Evolutionary conservation across 2,329 filamentous ascomycete species (phyloP), one percentile per base, ranked within the genome.

Genomic region (Ophiocordyceps polyrhachis-furcata): DNA sequence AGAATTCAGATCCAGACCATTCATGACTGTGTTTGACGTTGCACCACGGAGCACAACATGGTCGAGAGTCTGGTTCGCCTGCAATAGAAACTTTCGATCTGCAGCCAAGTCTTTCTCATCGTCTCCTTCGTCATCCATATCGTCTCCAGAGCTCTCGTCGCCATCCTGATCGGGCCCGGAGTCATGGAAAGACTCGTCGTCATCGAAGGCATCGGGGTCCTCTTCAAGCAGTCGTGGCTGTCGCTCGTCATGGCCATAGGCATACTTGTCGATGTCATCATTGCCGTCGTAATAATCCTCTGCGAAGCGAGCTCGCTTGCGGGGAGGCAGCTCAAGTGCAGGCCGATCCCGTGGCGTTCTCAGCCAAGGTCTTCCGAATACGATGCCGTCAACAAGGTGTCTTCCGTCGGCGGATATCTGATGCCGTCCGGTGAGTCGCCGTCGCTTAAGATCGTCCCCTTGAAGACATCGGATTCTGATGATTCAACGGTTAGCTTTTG

Each of bases 311-410:
- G 70, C 71, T 52, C 74, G 73, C 58, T 91, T 93, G 49, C 79
- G 71, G 1, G 86, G 79, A 1, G 83, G 83, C 15, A 93, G 83
- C 13, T 70, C 64, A 37, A 93, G 65, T 0, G 71, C 58, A 1
- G 86, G 86, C 42, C 86, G 73, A 46, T 70, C 69, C 8, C 69
- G 67, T 0, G 72, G 68, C 1, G 64, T 55, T 52, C 73, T 74
- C 9, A 89, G 63, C 55, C 77, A 77, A 1, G 81, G 79, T 48
- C 81, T 74, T 3, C 89, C 88, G 58, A 89, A 94, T 0, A 86
- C 74, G 19, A 94, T 68, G 4, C 89, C 88, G 57, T 96, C 89
- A 12, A 91, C 71, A 6, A 95, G 69, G 56, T 88, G 87, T 51
- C 71, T 80, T 4, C 89, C 88, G 58, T 85, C 82, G 2, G 65